phyloP scores from a whole-genome alignment of 2,329 filamentous ascomycete genomes.

The Nothophoma quercina region DNA sequence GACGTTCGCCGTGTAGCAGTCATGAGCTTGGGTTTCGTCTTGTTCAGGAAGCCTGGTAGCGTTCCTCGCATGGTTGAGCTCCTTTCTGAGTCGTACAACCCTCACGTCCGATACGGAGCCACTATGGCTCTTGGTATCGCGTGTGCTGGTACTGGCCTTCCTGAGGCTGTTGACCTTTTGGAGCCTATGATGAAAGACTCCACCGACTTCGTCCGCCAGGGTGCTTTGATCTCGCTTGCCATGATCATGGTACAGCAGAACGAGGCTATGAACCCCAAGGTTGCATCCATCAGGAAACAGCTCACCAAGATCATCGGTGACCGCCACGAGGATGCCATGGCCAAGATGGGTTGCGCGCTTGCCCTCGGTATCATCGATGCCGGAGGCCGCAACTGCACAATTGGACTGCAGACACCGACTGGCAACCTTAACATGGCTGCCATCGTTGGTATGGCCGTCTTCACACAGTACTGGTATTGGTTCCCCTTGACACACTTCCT shows the following conservation, averaged over 20 bases:
- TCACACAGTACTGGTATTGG: slow-evolving; percentile 99
- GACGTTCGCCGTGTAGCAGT: slow-evolving; percentile 96
- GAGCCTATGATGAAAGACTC: slow-evolving; percentile 99
- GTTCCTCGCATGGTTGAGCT: slow-evolving; percentile 99
- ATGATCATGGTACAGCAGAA: slow-evolving; percentile 99
- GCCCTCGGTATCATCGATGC: slow-evolving; percentile 97
- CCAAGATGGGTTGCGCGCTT: slow-evolving; percentile 94
- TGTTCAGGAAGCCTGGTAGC: slow-evolving; percentile 96
- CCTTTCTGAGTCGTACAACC: slow-evolving; percentile 97
- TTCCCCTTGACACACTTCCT: slow-evolving; percentile 99
- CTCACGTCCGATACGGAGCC: slow-evolving; percentile 95
- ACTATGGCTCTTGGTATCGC: slow-evolving; percentile 99
- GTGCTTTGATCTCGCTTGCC: slow-evolving; percentile 88
- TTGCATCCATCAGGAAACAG: slow-evolving; percentile 86
- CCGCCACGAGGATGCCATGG: slow-evolving; percentile 98
- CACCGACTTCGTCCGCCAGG: slow-evolving; percentile 96
- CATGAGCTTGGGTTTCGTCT: slow-evolving; percentile 96
- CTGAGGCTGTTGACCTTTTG: slow-evolving; percentile 94
- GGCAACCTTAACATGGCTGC: slow-evolving; percentile 99
- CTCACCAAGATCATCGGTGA: slow-evolving; percentile 93
- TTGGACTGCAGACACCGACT: slow-evolving; percentile 95
- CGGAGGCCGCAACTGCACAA: slow-evolving; percentile 97
- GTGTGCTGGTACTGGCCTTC: slow-evolving; percentile 92
- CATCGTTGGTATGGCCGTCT: slow-evolving; percentile 96
- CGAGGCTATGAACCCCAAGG: slow-evolving; percentile 98